Base-by-base conservation (phyloP, 2,329 filamentous ascomycete species). In the Rugonectria rugulosa region DNA sequence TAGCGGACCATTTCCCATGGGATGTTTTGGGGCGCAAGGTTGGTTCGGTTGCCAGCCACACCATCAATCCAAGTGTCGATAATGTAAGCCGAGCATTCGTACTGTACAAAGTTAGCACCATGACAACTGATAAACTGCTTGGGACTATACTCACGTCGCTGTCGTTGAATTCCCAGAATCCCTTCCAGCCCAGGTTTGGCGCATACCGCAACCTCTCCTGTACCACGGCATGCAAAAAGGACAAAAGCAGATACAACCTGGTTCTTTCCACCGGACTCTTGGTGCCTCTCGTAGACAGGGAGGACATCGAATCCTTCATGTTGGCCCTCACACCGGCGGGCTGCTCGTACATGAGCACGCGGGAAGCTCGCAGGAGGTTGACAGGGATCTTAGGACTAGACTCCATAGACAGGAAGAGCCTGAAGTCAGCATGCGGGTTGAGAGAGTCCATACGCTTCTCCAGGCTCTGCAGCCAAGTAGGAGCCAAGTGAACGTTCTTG, bases 151-250 rank as follows among this genome's bases (percentile, higher is more conserved):
- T 90, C 85, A 96, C 91, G 76, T 99, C 95, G 66, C 93, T 96
- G 75, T 99, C 96, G 72, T 99, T 99, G 75, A 99, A 99, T 76
- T 99, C 96, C 95, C 96, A 99, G 82, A 97, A 97, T 49, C 92
- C 92, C 79, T 96, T 97, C 95, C 95, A 99, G 57, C 95, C 95
- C 51, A 99, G 80, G 53, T 84, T 94, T 1, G 95, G 96, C 20
- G 94, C 93, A 73, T 99, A 99, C 60, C 95, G 89, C 60, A 99
- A 80, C 66, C 96, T 84, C 75, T 99, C 95, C 74, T 99, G 95
- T 10, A 97, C 88, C 31, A 99, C 93, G 6, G 95, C 96, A 72
- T 99, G 95, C 66, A 99, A 73, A 83, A 99, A 98, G 3, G 90
- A 95, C 31, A 99, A 83, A 43, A 99, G 80, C 42, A 99, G 82